Conservation (phyloP, 208 protist genomes). For the Eutreptiella sp. region DNA sequence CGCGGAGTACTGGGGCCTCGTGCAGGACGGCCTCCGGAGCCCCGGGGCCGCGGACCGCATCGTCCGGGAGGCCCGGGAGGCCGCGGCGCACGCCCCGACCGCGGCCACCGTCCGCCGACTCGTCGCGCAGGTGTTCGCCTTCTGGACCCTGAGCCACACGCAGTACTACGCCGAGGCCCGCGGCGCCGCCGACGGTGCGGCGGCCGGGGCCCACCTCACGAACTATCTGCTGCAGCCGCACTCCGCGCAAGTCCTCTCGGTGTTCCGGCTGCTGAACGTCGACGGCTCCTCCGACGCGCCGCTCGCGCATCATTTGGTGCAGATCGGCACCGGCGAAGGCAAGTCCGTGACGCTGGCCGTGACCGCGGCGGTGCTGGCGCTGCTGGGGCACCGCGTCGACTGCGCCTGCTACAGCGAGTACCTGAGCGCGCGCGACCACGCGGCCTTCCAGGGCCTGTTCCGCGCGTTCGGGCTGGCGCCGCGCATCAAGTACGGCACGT, state of each 20-base stretch:
- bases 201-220: too few species aligned
- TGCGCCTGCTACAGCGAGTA: constrained; percentile 38
- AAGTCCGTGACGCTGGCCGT: constrained; percentile 42
- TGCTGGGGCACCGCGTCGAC: constrained; percentile 23
- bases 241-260: background rate
- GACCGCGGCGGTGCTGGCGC: constrained; percentile 21
- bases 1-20: too few species aligned
- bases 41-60: too few species aligned
- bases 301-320: constrained; percentile 21
- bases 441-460: constrained; percentile 30
- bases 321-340: constrained; percentile 41
- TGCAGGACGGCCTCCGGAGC: too few species aligned
- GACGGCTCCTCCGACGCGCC: background rate
- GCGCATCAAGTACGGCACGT: constrained; percentile 12
- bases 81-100: too few species aligned
- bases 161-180: too few species aligned
- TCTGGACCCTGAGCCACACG: too few species aligned
- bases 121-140: too few species aligned
- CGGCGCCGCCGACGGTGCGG: too few species aligned
- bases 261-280: background rate
- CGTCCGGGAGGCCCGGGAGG: too few species aligned
- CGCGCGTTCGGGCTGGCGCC: background rate
- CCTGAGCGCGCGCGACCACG: constrained; percentile 30
- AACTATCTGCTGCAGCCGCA: background rate
- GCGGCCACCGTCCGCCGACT: too few species aligned